A percentile compares a stretch with the other conserved stretches of the same genome.
Evolutionary conservation across 1,284 basidiomycete species (phyloP).

Genomic region (Uromyces viciae-fabae): DNA sequence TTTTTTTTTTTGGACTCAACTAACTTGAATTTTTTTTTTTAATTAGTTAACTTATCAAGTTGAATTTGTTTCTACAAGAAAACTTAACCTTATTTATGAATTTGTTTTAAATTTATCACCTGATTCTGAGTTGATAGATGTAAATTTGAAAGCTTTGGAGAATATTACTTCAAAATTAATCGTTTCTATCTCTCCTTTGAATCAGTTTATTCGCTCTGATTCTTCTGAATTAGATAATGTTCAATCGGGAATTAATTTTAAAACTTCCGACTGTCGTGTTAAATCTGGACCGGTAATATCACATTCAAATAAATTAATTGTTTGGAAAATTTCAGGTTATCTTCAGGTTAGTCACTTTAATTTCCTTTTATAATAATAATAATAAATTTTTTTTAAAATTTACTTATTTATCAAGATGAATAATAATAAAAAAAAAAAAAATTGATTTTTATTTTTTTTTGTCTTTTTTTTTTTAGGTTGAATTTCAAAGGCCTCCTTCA

Average conservation of each 20-base stretch:
- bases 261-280: not conserved
- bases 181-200: conserved; percentile 1
- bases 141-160: not conserved
- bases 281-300: not conserved
- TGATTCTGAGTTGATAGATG: not conserved
- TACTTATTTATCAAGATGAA: too few species aligned
- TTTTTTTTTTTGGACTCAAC: too few species aligned
- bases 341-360: conserved; percentile 6
- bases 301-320: not conserved
- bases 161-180: conserved; percentile 1
- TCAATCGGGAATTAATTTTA: not conserved
- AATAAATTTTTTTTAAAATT: too few species aligned
- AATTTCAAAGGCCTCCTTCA: not conserved
- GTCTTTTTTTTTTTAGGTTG: not conserved
- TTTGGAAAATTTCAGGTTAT: conserved; percentile 12
- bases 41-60: conserved; percentile 24
- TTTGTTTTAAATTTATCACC: conserved; percentile 11
- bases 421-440: too few species aligned
- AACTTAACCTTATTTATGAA: not conserved
- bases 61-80: not conserved
- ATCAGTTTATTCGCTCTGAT: not conserved
- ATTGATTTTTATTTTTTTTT: too few species aligned
- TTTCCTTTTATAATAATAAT: too few species aligned
- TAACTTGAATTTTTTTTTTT: not conserved
- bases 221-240: not conserved